Evolutionary conservation across 148 eudicot species (phyloP), one percentile per base, ranked within the genome.

Genomic region (Vaccinium vitisidaea): DNA sequence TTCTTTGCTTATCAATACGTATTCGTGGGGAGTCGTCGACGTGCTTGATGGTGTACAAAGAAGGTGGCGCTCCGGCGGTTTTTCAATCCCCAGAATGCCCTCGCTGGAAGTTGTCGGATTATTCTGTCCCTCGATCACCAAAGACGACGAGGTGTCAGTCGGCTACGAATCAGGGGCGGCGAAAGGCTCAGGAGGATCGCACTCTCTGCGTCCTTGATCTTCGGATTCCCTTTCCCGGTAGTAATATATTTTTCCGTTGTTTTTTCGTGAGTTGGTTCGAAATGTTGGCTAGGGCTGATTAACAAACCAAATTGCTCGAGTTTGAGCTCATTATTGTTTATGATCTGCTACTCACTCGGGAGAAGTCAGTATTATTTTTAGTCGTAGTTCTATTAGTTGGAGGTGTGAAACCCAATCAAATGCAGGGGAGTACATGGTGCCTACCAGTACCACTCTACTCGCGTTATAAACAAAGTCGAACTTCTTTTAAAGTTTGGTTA

Each of bases 11-110:
- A 73, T 48, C 50, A n/a, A 65, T 23, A 3, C 19, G 46, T 16
- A 61, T 56, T 82, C 75, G 63, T 69, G 93, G 90, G 43, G 99
- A 97, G 89, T 95, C 99, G 21, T 88, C 92, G 49, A 90, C 91
- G 67, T 97, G 99, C 87, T 85, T 94, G 87, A 85, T 81, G 89
- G 98, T 95, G 67, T 97, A 97, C 93, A 90, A 84, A 56, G 93
- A 94, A 83, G 99, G 99, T 71, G 99, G 99, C 82, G 98, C 99
- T 55, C 95, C 96, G 80, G 99, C 98, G 80, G 98, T 97, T 69
- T 94, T 97, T 80, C 88, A 91, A 81, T 97, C 98, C 80, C 98
- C 99, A 18, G 95, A 95, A 87, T 97, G 99, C 88, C 98, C 98
- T 83, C 94, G 94, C 25, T 97, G 99, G 99, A 91, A 88, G 86